These are phyloP conservation scores for Chlorella sp. DNA, from an alignment of 139 green algal genomes.

Conservation along the genomic window DNA sequence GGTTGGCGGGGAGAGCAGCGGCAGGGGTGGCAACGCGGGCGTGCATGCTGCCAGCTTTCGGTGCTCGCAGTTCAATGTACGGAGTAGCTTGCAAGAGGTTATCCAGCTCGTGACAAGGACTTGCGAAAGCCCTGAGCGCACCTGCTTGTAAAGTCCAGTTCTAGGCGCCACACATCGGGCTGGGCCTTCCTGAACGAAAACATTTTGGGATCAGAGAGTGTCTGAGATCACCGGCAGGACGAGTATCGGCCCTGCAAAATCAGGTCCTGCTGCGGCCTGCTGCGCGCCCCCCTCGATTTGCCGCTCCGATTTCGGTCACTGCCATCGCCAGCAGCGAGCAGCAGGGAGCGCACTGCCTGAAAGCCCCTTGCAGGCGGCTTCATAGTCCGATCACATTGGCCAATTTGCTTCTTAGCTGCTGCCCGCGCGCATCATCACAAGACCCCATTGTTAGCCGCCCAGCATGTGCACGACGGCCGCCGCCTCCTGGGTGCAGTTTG, in stretches of 20 bases:
- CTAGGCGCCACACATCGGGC: conserved; percentile 28
- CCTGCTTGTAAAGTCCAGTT: conserved; percentile 4
- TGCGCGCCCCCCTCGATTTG: not conserved
- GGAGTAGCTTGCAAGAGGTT: not conserved
- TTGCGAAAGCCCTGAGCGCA: not conserved
- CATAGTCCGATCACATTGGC: not conserved
- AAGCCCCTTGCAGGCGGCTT: not conserved
- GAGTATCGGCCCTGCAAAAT: not conserved
- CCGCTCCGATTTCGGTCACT: not conserved
- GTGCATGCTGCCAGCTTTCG: no score
- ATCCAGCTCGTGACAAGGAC: not conserved
- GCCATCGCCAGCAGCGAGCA: not conserved
- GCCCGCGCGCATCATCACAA: not conserved
- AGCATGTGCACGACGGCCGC: not conserved
- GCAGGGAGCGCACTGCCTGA: not conserved
- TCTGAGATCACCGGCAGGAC: no score
- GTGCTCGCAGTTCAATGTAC: not conserved
- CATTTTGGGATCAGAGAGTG: not conserved
- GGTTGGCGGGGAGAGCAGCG: no score
- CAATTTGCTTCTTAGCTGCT: not conserved
- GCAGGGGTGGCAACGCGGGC: no score
- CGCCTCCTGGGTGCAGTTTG: conserved; percentile 19
- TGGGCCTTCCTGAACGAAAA: conserved; percentile 25
- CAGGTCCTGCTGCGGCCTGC: not conserved
- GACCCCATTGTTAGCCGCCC: not conserved